Percentiles rank a stretch among this genome's conserved stretches.
Conservation (phyloP, 2,329 filamentous ascomycete species). For the Diaporthe citrichinensis region DNA sequence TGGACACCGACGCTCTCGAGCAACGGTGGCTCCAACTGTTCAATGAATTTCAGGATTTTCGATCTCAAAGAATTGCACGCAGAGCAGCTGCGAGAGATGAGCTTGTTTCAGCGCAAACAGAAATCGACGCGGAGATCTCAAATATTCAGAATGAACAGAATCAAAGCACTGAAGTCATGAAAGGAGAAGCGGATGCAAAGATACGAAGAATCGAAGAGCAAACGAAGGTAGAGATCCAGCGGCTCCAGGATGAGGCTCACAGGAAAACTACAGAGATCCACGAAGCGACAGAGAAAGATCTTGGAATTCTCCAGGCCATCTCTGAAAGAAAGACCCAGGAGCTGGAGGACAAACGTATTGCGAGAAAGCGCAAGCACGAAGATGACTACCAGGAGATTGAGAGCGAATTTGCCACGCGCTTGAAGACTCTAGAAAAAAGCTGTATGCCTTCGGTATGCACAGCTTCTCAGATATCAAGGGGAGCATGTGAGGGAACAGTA, state of each 20-base stretch:
- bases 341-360: background rate
- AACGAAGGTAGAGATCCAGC: background rate
- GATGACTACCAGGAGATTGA: background rate
- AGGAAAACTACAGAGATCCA: background rate
- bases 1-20: background rate
- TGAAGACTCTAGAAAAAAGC: background rate
- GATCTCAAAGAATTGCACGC: background rate
- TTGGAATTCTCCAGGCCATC: background rate
- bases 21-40: background rate
- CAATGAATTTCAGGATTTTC: background rate
- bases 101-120: background rate
- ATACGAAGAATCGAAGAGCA: background rate
- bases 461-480: too few relatives aligned
- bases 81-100: background rate
- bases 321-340: background rate
- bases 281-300: background rate
- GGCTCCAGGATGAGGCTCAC: background rate
- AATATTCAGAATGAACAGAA: background rate
- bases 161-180: background rate
- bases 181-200: background rate
- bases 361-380: conserved; percentile 18
- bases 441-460: background rate
- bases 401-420: background rate
- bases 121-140: background rate
- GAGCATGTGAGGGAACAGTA: background rate